Percentiles rank a stretch among this genome's conserved stretches.
phyloP scores from a whole-genome alignment of 2,329 filamentous ascomycete genomes.

The Colletotrichum sp. region DNA sequence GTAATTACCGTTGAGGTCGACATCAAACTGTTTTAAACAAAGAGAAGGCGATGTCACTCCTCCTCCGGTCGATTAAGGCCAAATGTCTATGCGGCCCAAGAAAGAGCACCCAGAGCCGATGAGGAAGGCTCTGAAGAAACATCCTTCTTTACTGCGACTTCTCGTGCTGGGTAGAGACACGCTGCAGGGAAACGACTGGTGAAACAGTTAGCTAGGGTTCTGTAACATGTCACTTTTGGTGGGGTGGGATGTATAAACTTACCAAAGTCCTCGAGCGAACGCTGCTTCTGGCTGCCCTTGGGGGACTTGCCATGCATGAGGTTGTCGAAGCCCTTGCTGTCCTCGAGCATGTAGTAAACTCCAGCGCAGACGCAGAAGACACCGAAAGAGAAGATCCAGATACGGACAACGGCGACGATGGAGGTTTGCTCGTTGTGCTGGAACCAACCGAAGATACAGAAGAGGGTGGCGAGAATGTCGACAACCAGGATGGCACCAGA shows the following conservation, averaged over 20 bases:
- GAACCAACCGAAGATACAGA: constrained; percentile 88
- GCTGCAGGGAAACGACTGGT: constrained; percentile 84
- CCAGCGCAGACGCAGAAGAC: constrained; percentile 84
- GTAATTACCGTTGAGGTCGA: constrained; percentile 22
- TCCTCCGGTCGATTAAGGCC: constrained; percentile 18
- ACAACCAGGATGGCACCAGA: constrained; percentile 79
- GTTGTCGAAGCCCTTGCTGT: constrained; percentile 84
- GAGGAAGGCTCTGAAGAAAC: not conserved
- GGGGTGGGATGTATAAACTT: constrained; percentile 57
- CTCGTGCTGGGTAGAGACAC: constrained; percentile 91
- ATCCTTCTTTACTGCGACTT: constrained; percentile 69
- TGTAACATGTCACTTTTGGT: not conserved
- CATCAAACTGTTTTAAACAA: constrained; percentile 24
- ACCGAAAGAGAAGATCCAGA: constrained; percentile 92
- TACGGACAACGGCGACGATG: constrained; percentile 84
- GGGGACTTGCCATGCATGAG: constrained; percentile 90
- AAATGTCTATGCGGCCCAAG: constrained; percentile 9
- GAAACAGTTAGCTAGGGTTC: constrained; percentile 50
- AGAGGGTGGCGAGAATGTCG: constrained; percentile 83
- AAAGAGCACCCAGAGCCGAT: not conserved
- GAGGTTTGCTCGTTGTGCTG: constrained; percentile 67
- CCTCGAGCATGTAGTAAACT: constrained; percentile 78
- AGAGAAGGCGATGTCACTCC: constrained; percentile 9
- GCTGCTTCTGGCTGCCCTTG: constrained; percentile 82
- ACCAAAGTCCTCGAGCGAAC: constrained; percentile 82